Base-by-base conservation (phyloP, 2,329 filamentous ascomycete genomes). In the Aspergillus awamori region DNA sequence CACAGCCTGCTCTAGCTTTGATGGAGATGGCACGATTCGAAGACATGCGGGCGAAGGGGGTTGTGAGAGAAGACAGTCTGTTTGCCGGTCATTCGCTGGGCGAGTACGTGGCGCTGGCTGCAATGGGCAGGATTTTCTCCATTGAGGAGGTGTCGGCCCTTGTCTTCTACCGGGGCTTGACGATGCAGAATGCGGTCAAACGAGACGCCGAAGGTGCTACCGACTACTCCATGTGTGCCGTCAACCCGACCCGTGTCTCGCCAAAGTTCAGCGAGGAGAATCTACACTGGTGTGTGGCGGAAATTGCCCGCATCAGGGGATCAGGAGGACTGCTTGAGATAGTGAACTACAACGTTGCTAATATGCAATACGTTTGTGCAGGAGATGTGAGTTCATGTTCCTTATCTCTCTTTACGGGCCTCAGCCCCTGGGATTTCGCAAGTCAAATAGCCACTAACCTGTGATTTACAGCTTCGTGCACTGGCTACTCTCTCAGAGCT, bases 21-120 rank as follows among this genome's bases (percentile, higher is more conserved):
- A 97, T 97, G 93, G 94, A 97, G 83, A 97, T 97, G 86, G 94
- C 94, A 57, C 95, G 91, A 70, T 97, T 97, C 70, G 93, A 97
- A 79, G 94, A 97, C 77, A 97, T 98, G 93, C 91, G 91, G 73
- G 86, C 92, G 69, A 96, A 96, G 84, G 94, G 94, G 60, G 86
- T 97, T 28, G 92, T 98, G 36, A 92, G 96, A 69, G 85, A 91
- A 59, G 92, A 97, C 80, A 96, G 91, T 83, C 95, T 89, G 63
- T 98, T 97, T 75, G 94, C 94, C 13, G 94, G 94, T 63, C 94
- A 98, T 82, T 97, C 94, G 1, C 87, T 98, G 10, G 94, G 94
- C 76, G 94, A 98, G 80, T 98, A 98, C 82, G 96, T 92, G 67
- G 94, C 94, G 6, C 87, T 98, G 63, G 93, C 93, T 59, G 93